Percentiles rank a stretch among this genome's conserved stretches.
Conservation (phyloP, 805 yeast genomes). For the Pichia gijzeniarum region DNA sequence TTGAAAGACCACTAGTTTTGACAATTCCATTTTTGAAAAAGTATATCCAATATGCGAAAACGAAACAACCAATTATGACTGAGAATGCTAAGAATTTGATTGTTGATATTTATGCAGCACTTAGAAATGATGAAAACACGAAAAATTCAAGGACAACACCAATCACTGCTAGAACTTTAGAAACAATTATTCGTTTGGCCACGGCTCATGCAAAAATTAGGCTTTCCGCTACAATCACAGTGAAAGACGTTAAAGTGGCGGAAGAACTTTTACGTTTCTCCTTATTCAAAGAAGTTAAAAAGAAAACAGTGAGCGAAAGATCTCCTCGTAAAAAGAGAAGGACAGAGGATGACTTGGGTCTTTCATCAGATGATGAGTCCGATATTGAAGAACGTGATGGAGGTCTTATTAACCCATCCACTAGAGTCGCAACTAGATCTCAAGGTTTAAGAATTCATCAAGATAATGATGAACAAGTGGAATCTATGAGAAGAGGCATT, state of each 20-base stretch:
- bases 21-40: slow-evolving; percentile 84
- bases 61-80: slow-evolving; percentile 76
- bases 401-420: background rate
- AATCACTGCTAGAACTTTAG: slow-evolving; percentile 96
- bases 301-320: slow-evolving; percentile 30
- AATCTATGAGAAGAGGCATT: slow-evolving; percentile 21
- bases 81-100: slow-evolving; percentile 73
- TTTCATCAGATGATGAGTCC: slow-evolving; percentile 16
- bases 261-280: slow-evolving; percentile 81
- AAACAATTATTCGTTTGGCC: slow-evolving; percentile 87
- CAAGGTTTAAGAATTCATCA: slow-evolving; percentile 19
- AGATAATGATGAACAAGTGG: slow-evolving; percentile 20
- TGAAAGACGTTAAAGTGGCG: slow-evolving; percentile 78
- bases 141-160: slow-evolving; percentile 79
- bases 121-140: slow-evolving; percentile 67
- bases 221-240: slow-evolving; percentile 65
- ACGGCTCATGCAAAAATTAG: slow-evolving; percentile 98
- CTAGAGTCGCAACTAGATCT: slow-evolving; percentile 11
- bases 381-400: slow-evolving; percentile 17
- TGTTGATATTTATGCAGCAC: slow-evolving; percentile 68
- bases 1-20: slow-evolving; percentile 39
- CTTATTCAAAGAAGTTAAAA: slow-evolving; percentile 59
- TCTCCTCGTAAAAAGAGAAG: slow-evolving; percentile 34
- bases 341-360: slow-evolving; percentile 12
- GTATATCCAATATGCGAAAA: slow-evolving; percentile 90